A percentile compares a stretch with the other conserved stretches of the same genome.
phyloP scores from a whole-genome alignment of 495 filamentous ascomycete species.

The Sporormia fimetaria region DNA sequence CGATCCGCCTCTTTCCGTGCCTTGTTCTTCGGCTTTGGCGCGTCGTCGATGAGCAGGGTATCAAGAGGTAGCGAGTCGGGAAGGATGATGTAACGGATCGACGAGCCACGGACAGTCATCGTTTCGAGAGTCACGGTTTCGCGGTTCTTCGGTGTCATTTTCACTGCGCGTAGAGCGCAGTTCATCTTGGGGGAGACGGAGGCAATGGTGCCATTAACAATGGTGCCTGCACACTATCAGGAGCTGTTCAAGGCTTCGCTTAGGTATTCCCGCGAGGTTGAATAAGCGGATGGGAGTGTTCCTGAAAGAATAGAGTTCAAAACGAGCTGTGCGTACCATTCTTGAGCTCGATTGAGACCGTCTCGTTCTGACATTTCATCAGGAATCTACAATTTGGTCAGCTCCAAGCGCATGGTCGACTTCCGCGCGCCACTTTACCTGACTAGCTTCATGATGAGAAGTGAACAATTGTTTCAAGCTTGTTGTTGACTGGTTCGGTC shows the following conservation, averaged over 20 bases:
- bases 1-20: constrained; percentile 82
- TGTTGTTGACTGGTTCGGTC: not conserved
- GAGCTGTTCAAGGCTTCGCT: too few species aligned
- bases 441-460: constrained; percentile 83
- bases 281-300: too few species aligned
- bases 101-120: constrained; percentile 92
- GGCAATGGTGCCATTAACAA: constrained; percentile 89
- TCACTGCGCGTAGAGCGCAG: constrained; percentile 81
- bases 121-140: constrained; percentile 79
- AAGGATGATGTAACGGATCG: constrained; percentile 86
- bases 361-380: constrained; percentile 98
- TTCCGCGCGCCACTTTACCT: constrained; percentile 55
- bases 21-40: constrained; percentile 98
- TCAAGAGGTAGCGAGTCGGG: constrained; percentile 91
- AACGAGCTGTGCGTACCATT: constrained; percentile 54
- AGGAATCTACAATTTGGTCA: constrained; percentile 60
- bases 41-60: constrained; percentile 87
- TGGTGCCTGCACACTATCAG: constrained; percentile 52
- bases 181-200: constrained; percentile 97
- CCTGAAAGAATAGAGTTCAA: constrained; percentile 1
- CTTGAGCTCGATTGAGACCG: constrained; percentile 93
- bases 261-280: too few species aligned
- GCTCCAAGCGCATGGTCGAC: constrained; percentile 23
- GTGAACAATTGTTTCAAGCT: not conserved
- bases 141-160: constrained; percentile 81